phyloP scores from a whole-genome alignment of 352 stramenopile species.

The Elongisporangium undulatum region DNA sequence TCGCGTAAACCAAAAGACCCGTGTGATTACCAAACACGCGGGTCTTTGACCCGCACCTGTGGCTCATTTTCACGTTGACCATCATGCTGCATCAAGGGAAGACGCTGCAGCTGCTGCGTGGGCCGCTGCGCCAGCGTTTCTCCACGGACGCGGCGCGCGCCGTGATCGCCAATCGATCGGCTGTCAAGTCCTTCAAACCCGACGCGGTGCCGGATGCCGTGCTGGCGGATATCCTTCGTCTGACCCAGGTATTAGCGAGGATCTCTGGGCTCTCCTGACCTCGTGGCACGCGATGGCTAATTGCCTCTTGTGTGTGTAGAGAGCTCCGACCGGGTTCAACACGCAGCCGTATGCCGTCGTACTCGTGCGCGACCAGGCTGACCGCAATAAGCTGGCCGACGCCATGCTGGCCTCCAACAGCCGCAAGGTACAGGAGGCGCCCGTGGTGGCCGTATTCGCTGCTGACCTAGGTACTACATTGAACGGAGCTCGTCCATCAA shows the following conservation, averaged over 20 bases:
- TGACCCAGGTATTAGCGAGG: conserved; percentile 43
- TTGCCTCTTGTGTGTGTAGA: conserved; percentile 15
- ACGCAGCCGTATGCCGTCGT: conserved; percentile 76
- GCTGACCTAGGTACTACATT: conserved; percentile 67
- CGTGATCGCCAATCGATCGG: background rate
- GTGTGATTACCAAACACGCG: no score
- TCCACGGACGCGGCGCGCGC: background rate
- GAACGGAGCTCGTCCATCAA: background rate
- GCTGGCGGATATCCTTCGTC: conserved; percentile 53
- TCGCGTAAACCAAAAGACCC: no score
- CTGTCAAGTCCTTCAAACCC: conserved; percentile 39
- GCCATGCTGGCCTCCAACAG: conserved; percentile 79
- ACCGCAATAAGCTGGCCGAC: conserved; percentile 61
- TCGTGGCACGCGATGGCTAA: background rate
- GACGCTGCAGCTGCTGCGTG: background rate
- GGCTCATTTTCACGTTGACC: background rate
- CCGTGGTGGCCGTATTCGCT: conserved; percentile 76
- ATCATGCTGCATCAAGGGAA: background rate
- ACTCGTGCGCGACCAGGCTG: conserved; percentile 59
- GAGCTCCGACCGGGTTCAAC: conserved; percentile 79
- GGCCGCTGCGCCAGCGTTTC: background rate
- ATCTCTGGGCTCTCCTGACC: background rate
- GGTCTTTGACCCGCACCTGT: background rate
- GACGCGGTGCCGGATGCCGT: conserved; percentile 44
- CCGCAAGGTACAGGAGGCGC: conserved; percentile 70